phyloP scores from a whole-genome alignment of 202 grass and related monocot genomes.

The Digitaria exilis region DNA sequence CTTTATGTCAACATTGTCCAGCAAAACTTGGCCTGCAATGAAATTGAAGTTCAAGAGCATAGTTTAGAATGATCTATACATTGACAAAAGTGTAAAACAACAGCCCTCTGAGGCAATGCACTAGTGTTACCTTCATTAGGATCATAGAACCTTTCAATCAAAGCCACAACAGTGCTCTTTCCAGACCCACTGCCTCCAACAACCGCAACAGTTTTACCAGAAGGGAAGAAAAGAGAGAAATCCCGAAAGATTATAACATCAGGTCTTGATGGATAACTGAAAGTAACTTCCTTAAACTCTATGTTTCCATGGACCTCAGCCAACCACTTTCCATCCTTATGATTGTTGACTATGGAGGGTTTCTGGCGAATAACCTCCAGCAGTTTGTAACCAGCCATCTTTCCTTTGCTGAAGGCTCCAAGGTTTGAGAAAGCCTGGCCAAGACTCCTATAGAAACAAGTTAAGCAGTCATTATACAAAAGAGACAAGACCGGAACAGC shows the following conservation, averaged over 20 bases:
- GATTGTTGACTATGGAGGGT: conserved; percentile 81
- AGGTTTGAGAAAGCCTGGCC: conserved; percentile 98
- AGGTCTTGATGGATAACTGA: conserved; percentile 95
- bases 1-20: conserved; percentile 99
- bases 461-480: neutral
- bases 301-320: conserved; percentile 95
- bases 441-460: conserved; percentile 68
- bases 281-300: conserved; percentile 97
- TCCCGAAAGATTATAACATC: conserved; percentile 95
- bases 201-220: conserved; percentile 87
- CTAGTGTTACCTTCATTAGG: conserved; percentile 80
- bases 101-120: neutral
- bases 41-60: conserved; percentile 35
- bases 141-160: conserved; percentile 99
- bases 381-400: conserved; percentile 93
- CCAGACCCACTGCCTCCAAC: conserved; percentile 98
- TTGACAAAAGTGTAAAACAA: neutral
- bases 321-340: conserved; percentile 82
- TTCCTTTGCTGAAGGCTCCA: conserved; percentile 99
- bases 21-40: conserved; percentile 79
- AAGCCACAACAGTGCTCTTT: conserved; percentile 93
- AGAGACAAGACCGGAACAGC: neutral
- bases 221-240: conserved; percentile 97
- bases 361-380: conserved; percentile 92
- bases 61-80: neutral